Evolutionary conservation across 2,329 filamentous ascomycete genomes (phyloP), one percentile per base, ranked within the genome.

Genomic region (Pseudovirgaria hyperparasitica): DNA sequence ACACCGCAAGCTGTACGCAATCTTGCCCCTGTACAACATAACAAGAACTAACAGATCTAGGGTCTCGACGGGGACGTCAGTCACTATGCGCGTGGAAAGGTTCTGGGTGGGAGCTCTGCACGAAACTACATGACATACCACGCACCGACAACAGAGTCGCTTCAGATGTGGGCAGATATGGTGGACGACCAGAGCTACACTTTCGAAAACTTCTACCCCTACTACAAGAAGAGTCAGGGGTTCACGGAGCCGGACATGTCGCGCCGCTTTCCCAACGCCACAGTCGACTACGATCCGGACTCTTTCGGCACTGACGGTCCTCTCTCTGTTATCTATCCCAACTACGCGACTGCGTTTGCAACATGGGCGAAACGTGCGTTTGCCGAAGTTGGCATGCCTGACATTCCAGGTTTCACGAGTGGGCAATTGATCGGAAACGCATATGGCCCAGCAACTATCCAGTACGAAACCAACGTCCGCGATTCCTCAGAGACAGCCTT

Each of bases 31-130:
- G 19, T 28, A 9, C 10, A 15, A 21, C 15, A 4, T n/a, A 5
- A 2, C 10, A 8, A 16, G 9, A 6, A 3, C 19, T 5, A 16
- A 12, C 11, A 15, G 23, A 30, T 18, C 7, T 26, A 8, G 36
- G 31, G n/a, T 24, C 29, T 15, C 25, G 30, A 20, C 11, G 32
- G 32, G 5, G 12, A 16, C 12, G 19, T 14, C 14, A 33, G 44
- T 10, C 42, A 45, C 14, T 50, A 50, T 28, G 33, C 41, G 3
- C 37, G 44, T 10, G 46, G 46, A 14, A 40, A 41, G 25, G 35
- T 31, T 14, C 31, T 46, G n/a, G 45, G 44, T 10, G 41, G 40
- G 19, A 38, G 35, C 16, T 24, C 26, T 9, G 35, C 33, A n/a
- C 25, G 37, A 1, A 44, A 46, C 21, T 35, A 39, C 19, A 36